Conservation (phyloP, 345 rosid genomes). For the Viola odorata region DNA sequence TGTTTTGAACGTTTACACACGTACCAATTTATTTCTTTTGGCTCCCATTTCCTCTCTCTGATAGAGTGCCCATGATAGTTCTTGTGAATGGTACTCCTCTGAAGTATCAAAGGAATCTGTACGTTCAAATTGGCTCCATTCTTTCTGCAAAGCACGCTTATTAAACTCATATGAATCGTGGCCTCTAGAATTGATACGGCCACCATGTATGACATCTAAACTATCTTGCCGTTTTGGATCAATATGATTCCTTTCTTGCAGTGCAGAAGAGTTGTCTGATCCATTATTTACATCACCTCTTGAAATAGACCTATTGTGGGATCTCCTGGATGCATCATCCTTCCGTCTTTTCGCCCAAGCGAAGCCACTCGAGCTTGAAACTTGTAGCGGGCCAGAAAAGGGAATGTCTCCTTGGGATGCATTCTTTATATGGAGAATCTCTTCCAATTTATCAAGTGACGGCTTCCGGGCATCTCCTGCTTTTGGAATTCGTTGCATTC, state of each 20-base stretch:
- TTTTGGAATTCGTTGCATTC: slow-evolving; percentile 29
- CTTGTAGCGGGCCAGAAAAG: slow-evolving; percentile 82
- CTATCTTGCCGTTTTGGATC: slow-evolving; percentile 43
- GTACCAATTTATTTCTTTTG: slow-evolving; percentile 63
- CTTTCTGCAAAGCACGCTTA: slow-evolving; percentile 53
- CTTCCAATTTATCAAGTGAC: slow-evolving; percentile 44
- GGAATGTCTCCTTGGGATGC: slow-evolving; percentile 89
- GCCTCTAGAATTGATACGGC: slow-evolving; percentile 44
- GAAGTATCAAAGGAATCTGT: slow-evolving; percentile 86
- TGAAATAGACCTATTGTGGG: slow-evolving; percentile 56
- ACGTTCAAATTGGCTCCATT: slow-evolving; percentile 74
- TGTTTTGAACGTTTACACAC: slow-evolving; percentile 31
- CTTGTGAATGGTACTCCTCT: slow-evolving; percentile 84
- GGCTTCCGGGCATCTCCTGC: slow-evolving; percentile 41
- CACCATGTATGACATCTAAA: slow-evolving; percentile 26
- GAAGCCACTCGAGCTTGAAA: slow-evolving; percentile 80
- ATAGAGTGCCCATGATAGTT: slow-evolving; percentile 63
- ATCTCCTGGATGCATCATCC: slow-evolving; percentile 48
- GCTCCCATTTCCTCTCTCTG: slow-evolving; percentile 59
- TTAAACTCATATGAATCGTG: slow-evolving; percentile 47
- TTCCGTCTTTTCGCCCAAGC: slow-evolving; percentile 87
- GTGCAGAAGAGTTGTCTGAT: slow-evolving; percentile 40
- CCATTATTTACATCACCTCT: slow-evolving; percentile 49
- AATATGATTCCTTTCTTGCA: slow-evolving; percentile 36
- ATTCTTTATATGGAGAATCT: slow-evolving; percentile 67